Conservation (phyloP, 1,139 yeast species). For the Yamadazyma triangularis region DNA sequence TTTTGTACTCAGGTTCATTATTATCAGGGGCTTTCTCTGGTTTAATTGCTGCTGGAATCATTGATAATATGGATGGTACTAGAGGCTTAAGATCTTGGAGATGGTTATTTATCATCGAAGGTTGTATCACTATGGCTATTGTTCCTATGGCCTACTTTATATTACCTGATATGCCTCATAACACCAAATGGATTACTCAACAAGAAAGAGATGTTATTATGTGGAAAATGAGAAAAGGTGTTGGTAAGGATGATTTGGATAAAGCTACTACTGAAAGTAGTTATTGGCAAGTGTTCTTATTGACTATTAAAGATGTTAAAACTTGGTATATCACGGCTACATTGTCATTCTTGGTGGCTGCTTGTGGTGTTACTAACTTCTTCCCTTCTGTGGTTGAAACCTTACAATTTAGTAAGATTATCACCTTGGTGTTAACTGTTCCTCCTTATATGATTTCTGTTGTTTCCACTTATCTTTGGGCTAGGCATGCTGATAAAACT, state of each 20-base stretch:
- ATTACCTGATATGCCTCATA: conserved; percentile 67
- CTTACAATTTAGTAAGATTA: conserved; percentile 43
- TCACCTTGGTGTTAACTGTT: conserved; percentile 53
- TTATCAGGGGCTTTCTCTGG: conserved; percentile 84
- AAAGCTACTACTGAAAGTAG: conserved; percentile 27
- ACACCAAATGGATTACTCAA: conserved; percentile 45
- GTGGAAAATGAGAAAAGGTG: conserved; percentile 37
- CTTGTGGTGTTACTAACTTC: conserved; percentile 56
- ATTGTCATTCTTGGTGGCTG: conserved; percentile 50
- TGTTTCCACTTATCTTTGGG: conserved; percentile 48
- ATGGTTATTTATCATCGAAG: conserved; percentile 73
- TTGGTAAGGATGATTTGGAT: conserved; percentile 40
- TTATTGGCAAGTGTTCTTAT: conserved; percentile 32
- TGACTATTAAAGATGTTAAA: conserved; percentile 41
- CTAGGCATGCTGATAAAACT: conserved; percentile 53
- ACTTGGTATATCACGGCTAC: conserved; percentile 45
- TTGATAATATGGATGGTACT: conserved; percentile 34
- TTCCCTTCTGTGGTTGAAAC: conserved; percentile 60
- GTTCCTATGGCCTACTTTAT: conserved; percentile 55
- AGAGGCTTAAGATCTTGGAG: conserved; percentile 56
- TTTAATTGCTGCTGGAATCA: conserved; percentile 49
- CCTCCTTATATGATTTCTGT: conserved; percentile 59
- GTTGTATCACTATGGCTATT: conserved; percentile 59
- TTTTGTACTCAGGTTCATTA: conserved; percentile 61
- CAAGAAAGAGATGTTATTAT: conserved; percentile 48